Evolutionary conservation across 495 filamentous ascomycete genomes (phyloP).

Genomic region (Bathelium albidoporum): DNA sequence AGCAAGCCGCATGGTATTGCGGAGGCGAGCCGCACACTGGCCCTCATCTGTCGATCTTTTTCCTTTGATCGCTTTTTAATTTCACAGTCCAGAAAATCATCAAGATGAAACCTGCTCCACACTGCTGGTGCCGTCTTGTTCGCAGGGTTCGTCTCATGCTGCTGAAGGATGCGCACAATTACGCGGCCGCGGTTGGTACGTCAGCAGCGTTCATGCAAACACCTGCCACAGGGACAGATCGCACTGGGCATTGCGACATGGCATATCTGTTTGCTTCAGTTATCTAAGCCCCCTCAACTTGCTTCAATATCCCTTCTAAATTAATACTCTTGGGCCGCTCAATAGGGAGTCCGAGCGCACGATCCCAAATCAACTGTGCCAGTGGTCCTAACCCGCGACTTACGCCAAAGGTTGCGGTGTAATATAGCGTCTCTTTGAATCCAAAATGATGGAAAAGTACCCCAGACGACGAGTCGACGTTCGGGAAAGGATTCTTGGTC

Average conservation of each 20-base stretch:
- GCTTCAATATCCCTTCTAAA: constrained; percentile 65
- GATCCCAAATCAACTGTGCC: constrained; percentile 92
- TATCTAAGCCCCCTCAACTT: constrained; percentile 19
- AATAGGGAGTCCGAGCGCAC: constrained; percentile 89
- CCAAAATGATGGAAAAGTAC: constrained; percentile 96
- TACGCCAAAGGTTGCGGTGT: constrained; percentile 94
- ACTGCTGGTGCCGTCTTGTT: neutral
- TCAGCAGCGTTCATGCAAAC: neutral
- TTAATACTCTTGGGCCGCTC: constrained; percentile 97
- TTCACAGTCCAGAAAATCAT: neutral
- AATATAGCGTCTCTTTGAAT: constrained; percentile 93
- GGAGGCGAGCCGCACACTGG: neutral
- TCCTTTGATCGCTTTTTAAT: neutral
- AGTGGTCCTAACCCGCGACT: constrained; percentile 83
- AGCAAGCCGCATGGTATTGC: neutral
- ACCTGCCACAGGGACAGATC: neutral
- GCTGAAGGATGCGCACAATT: neutral
- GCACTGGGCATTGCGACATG: neutral
- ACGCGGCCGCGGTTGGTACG: neutral
- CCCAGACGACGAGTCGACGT: constrained; percentile 84
- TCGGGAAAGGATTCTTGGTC: constrained; percentile 98
- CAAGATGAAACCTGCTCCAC: neutral
- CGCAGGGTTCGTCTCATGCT: neutral
- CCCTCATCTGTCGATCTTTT: neutral
- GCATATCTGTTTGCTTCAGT: neutral